Evolutionary conservation across 2,329 filamentous ascomycete species (phyloP), one percentile per base, ranked within the genome.

Genomic region (Alternaria brassicae): DNA sequence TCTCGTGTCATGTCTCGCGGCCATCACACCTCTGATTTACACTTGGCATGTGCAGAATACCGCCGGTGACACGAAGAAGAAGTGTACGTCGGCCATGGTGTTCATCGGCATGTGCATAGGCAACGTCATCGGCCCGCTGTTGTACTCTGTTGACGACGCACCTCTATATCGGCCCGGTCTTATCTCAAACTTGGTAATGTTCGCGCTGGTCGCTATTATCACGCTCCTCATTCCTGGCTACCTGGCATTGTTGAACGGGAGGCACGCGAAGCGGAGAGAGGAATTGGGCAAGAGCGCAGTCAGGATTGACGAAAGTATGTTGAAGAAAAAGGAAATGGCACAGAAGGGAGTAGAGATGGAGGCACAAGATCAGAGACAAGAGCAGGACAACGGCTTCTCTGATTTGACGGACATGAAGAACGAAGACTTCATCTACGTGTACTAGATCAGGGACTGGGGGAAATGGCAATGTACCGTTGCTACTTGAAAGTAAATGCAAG

Each of bases 1-100:
- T 60, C 70, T 85, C 13, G 82, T 84, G 2, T 75, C 71, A 1
- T 75, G 67, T 19, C 52, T 77, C n/a, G 73, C 75, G 2, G 72
- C 71, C 6, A 74, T 78, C 28, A 78, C 76, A 0, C 76, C 76
- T 0, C 59, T 78, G 1, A 69, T 78, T 3, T 78, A 78, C 28
- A 69, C 75, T 3, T 78, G 75, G 75, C 70, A 78, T 58, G 70
- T 74, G 8, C 75, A 78, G 53, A 78, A 78, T 30, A 77, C 75
- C 0, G 75, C 71, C 0, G 76, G 76, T 19, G 75, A 78, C 48
- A 78, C 76, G 6, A 78, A 78, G 59, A 68, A 72, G 45, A 78
- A 78, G 34, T 77, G 72, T 37, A 77, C 75, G 3, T 75, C 73
- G 0, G 76, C 71, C 1, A 62, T 77, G 28, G 75, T 78, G 0